Percentiles rank a stretch among this genome's conserved stretches.
Conservation (phyloP, 177 flowering plant genomes). For the Telopea speciosissima region DNA sequence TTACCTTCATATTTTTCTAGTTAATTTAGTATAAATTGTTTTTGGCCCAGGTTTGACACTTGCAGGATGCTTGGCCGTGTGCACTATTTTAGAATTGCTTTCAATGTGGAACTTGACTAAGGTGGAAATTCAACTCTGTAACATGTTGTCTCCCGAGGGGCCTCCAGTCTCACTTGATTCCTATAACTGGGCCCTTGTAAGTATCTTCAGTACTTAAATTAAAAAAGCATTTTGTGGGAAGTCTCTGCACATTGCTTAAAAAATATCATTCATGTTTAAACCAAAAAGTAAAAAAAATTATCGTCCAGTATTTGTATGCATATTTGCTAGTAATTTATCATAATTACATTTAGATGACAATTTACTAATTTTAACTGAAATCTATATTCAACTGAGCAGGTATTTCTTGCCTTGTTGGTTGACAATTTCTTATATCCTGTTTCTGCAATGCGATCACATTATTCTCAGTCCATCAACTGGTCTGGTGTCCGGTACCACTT, state of each 20-base stretch:
- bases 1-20: background rate
- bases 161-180: slow-evolving; percentile 75
- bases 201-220: slow-evolving; percentile 16
- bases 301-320: background rate
- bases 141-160: slow-evolving; percentile 89
- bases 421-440: slow-evolving; percentile 88
- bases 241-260: background rate
- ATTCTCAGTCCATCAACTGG: slow-evolving; percentile 86
- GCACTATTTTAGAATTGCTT: slow-evolving; percentile 64
- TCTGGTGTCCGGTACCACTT: slow-evolving; percentile 89
- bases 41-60: slow-evolving; percentile 56
- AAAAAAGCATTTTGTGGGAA: background rate
- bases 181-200: slow-evolving; percentile 87
- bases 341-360: too few species aligned
- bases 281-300: background rate
- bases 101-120: slow-evolving; percentile 99
- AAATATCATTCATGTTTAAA: too few species aligned
- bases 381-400: slow-evolving; percentile 35
- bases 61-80: slow-evolving; percentile 45
- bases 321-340: background rate
- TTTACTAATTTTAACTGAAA: background rate
- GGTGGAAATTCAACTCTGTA: slow-evolving; percentile 86
- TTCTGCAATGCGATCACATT: slow-evolving; percentile 87
- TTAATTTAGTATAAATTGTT: slow-evolving; percentile 6
- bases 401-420: slow-evolving; percentile 85